These are phyloP conservation scores for Stephanodiscus minutulus DNA, from an alignment of 108 stramenopile species.

Conservation along the genomic window DNA sequence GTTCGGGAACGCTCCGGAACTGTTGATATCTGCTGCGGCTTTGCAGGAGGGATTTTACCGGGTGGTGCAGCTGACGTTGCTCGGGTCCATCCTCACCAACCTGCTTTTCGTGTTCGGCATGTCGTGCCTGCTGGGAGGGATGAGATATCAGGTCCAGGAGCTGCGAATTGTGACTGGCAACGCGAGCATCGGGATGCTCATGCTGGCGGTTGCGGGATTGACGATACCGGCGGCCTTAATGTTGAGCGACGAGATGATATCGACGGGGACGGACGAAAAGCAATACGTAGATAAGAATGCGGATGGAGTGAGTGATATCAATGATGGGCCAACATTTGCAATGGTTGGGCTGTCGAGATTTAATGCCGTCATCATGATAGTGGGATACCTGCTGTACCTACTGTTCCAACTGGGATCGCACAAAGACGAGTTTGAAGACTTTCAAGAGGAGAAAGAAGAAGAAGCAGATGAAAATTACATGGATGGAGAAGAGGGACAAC, in stretches of 20 bases:
- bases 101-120: constrained; percentile 89
- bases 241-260: constrained; percentile 64
- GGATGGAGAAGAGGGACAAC: constrained; percentile 5
- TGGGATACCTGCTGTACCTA: constrained; percentile 77
- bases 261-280: constrained; percentile 2
- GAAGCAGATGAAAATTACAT: constrained; percentile 7
- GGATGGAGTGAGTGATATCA: constrained; percentile 46
- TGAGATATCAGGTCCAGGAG: constrained; percentile 86
- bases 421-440: constrained; percentile 87
- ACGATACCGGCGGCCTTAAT: constrained; percentile 79
- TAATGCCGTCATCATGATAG: constrained; percentile 82
- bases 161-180: constrained; percentile 77
- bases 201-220: constrained; percentile 69
- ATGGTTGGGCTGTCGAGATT: constrained; percentile 78
- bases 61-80: constrained; percentile 88
- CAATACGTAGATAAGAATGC: constrained; percentile 51
- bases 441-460: constrained; percentile 32
- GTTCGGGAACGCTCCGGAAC: constrained; percentile 94
- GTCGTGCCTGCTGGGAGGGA: constrained; percentile 83
- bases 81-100: constrained; percentile 90
- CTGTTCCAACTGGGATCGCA: constrained; percentile 85
- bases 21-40: constrained; percentile 88
- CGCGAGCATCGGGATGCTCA: constrained; percentile 77
- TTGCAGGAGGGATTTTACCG: constrained; percentile 83
- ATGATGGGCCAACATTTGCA: constrained; percentile 49